Evolutionary conservation across 75 land plant genomes (phyloP).

Genomic region (Pseudotsuga menziesii): DNA sequence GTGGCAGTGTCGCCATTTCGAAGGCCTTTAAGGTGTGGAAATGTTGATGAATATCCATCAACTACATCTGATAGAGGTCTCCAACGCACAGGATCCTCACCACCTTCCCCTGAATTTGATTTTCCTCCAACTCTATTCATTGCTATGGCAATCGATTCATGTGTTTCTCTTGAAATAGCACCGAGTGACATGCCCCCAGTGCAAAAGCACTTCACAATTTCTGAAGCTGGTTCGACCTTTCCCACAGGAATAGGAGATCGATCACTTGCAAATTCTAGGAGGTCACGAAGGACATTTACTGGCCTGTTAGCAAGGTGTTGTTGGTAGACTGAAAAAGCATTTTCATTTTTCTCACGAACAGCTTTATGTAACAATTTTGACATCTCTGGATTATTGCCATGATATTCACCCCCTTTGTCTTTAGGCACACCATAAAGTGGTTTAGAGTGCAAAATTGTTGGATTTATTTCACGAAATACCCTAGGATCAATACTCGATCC

Average conservation of each 20-base stretch:
- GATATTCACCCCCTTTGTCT: slow-evolving; percentile 97
- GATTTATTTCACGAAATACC: too few relatives aligned
- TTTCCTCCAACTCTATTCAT: slow-evolving; percentile 98
- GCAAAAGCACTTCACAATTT: slow-evolving; percentile 84
- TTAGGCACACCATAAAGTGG: too few relatives aligned
- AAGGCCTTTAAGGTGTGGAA: slow-evolving; percentile 96
- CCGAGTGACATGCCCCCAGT: slow-evolving; percentile 99
- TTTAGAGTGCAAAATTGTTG: too few relatives aligned
- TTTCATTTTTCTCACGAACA: slow-evolving; percentile 88
- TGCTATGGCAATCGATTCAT: slow-evolving; percentile 96
- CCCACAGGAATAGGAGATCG: slow-evolving; percentile 75
- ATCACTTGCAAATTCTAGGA: slow-evolving; percentile 86
- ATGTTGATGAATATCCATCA: slow-evolving; percentile 94
- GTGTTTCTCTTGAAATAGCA: slow-evolving; percentile 96
- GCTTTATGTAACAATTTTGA: slow-evolving; percentile 96
- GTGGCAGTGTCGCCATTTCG: too few relatives aligned
- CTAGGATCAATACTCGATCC: too few relatives aligned
- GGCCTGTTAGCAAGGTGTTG: slow-evolving; percentile 92
- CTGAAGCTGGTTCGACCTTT: slow-evolving; percentile 75
- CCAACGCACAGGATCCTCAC: slow-evolving; percentile 99
- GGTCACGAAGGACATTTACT: slow-evolving; percentile 91
- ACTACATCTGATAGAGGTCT: slow-evolving; percentile 83
- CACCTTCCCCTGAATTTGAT: slow-evolving; percentile 98
- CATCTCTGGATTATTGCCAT: slow-evolving; percentile 99
- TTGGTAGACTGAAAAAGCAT: slow-evolving; percentile 88